Percentiles rank a stretch among this genome's conserved stretches.
These are phyloP conservation scores for Candida insectorum DNA, from an alignment of 805 yeast genomes.

Conservation along the genomic window DNA sequence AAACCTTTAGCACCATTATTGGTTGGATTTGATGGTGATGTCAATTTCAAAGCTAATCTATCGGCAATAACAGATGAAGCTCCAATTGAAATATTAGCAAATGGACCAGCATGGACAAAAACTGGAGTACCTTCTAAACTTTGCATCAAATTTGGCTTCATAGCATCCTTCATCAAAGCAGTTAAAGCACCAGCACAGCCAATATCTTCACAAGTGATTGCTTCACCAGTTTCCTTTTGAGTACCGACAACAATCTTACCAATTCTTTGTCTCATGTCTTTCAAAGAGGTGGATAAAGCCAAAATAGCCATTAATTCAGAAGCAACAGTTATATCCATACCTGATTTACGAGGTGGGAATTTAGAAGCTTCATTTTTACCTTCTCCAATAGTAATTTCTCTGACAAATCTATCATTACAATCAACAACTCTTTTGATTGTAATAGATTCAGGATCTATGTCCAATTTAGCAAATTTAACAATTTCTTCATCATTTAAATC, in stretches of 20 bases:
- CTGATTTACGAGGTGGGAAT: constrained; percentile 80
- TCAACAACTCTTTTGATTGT: constrained; percentile 94
- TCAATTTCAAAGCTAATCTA: constrained; percentile 84
- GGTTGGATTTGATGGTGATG: constrained; percentile 47
- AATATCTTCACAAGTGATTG: constrained; percentile 90
- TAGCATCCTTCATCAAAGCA: constrained; percentile 91
- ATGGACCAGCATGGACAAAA: constrained; percentile 96
- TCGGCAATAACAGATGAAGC: constrained; percentile 95
- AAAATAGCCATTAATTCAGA: constrained; percentile 95
- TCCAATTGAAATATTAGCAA: constrained; percentile 96
- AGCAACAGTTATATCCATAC: constrained; percentile 95
- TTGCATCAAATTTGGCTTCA: constrained; percentile 96
- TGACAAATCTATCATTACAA: constrained; percentile 85
- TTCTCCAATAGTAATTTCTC: constrained; percentile 86
- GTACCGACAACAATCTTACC: constrained; percentile 90
- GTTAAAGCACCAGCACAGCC: constrained; percentile 96
- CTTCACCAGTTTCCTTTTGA: constrained; percentile 61
- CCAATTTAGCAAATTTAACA: constrained; percentile 70
- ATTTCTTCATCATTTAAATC: constrained; percentile 77
- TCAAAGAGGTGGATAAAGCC: constrained; percentile 73
- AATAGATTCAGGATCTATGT: constrained; percentile 86
- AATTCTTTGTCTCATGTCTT: constrained; percentile 82
- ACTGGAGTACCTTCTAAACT: constrained; percentile 97
- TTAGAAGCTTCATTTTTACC: constrained; percentile 82
- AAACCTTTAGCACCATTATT: constrained; percentile 60